These are phyloP conservation scores for Penicillium sp. DNA, from an alignment of 2,329 filamentous ascomycete species.

Conservation along the genomic window DNA sequence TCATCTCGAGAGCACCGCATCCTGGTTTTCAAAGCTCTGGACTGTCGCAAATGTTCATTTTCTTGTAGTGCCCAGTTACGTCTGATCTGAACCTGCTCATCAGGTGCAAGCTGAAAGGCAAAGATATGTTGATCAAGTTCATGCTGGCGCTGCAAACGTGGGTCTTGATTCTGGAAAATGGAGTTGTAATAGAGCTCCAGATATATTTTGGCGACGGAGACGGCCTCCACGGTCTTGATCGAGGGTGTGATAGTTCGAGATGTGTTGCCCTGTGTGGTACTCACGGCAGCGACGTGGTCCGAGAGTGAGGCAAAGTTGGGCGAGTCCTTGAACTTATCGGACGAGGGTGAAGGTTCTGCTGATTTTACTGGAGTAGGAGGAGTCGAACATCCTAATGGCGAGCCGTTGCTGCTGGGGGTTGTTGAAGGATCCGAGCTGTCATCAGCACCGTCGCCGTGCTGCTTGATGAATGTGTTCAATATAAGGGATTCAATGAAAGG, in stretches of 20 bases:
- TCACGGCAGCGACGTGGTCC: background rate
- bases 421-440: slow-evolving; percentile 37
- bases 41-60: slow-evolving; percentile 70
- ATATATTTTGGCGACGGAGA: slow-evolving; percentile 78
- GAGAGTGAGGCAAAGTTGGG: background rate
- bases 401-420: slow-evolving; percentile 27
- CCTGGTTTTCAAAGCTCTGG: slow-evolving; percentile 65
- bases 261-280: background rate
- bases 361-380: slow-evolving; percentile 38
- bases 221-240: slow-evolving; percentile 68
- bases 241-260: slow-evolving; percentile 25
- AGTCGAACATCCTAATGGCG: slow-evolving; percentile 33
- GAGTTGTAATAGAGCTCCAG: slow-evolving; percentile 81
- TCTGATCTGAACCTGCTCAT: slow-evolving; percentile 55
- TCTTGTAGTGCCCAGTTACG: slow-evolving; percentile 65
- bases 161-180: slow-evolving; percentile 56
- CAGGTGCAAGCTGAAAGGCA: slow-evolving; percentile 53
- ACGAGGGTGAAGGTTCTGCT: slow-evolving; percentile 26
- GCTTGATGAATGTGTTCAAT: slow-evolving; percentile 7
- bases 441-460: slow-evolving; percentile 28
- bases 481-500: slow-evolving; percentile 19
- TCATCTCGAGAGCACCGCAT: slow-evolving; percentile 46
- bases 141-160: slow-evolving; percentile 60
- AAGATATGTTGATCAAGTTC: slow-evolving; percentile 65
- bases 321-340: slow-evolving; percentile 7